Percentiles rank a stretch among this genome's conserved stretches.
Conservation (phyloP, 75 land plant species). For the Sequoia sempervirens region DNA sequence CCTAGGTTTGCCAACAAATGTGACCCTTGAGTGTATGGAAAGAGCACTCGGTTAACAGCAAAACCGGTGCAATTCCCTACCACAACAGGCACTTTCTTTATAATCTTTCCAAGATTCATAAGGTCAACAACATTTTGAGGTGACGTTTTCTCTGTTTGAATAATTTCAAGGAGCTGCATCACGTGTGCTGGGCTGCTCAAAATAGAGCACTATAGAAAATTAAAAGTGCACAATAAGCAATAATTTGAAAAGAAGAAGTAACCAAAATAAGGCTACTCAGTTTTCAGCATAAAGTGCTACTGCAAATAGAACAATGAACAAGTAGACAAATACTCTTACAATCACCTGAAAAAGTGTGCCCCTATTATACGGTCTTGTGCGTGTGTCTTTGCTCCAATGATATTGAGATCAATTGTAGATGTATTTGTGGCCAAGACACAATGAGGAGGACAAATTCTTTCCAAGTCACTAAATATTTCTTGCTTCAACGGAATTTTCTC, state of each 20-base stretch:
- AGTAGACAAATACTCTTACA: background rate
- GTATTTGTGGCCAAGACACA: constrained; percentile 96
- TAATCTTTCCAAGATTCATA: constrained; percentile 73
- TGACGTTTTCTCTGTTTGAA: constrained; percentile 84
- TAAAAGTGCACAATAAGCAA: background rate
- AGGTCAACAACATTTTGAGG: constrained; percentile 87
- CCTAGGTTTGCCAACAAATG: constrained; percentile 67
- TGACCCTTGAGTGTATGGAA: constrained; percentile 86
- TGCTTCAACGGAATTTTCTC: constrained; percentile 91
- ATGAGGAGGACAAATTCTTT: constrained; percentile 69
- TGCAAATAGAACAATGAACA: background rate
- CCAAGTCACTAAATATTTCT: constrained; percentile 80
- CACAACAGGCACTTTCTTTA: constrained; percentile 94
- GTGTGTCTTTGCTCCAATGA: constrained; percentile 73
- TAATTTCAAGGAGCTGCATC: constrained; percentile 96
- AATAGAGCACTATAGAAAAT: background rate
- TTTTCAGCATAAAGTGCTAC: background rate
- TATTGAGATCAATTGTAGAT: constrained; percentile 84
- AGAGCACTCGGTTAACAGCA: constrained; percentile 92
- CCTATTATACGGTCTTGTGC: constrained; percentile 87
- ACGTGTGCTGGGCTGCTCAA: constrained; percentile 92
- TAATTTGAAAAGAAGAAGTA: background rate
- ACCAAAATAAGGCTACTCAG: background rate
- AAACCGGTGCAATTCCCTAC: constrained; percentile 96
- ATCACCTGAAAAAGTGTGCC: constrained; percentile 98